Evolutionary conservation across 2,329 filamentous ascomycete species (phyloP).

Genomic region (Aspergillus tanneri): DNA sequence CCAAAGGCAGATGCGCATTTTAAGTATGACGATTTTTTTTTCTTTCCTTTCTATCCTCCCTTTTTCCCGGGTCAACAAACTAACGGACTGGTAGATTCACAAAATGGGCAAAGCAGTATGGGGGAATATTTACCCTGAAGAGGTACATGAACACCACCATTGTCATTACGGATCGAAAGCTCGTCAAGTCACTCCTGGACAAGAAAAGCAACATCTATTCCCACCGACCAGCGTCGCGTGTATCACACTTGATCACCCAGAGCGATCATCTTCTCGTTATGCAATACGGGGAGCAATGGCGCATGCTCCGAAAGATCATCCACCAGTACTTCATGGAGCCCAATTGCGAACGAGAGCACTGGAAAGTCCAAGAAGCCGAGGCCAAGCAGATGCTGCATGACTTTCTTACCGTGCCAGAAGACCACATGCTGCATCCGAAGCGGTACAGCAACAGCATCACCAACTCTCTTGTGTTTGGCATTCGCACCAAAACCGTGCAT

Average conservation of each 20-base stretch:
- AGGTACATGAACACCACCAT: too few relatives aligned
- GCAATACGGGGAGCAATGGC: constrained; percentile 1
- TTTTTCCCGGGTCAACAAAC: too few relatives aligned
- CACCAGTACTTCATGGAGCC: not conserved
- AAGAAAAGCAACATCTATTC: constrained; percentile 53
- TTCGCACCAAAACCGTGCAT: too few relatives aligned
- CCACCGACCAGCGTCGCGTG: constrained; percentile 45
- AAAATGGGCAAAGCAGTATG: too few relatives aligned
- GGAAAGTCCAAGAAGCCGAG: constrained; percentile 42
- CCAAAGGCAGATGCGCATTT: too few relatives aligned
- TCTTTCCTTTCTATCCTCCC: too few relatives aligned
- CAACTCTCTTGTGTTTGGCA: constrained; percentile 53
- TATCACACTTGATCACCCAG: constrained; percentile 50
- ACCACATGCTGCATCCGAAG: constrained; percentile 47
- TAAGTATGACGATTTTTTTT: too few relatives aligned
- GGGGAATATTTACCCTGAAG: too few relatives aligned
- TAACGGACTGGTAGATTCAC: too few relatives aligned
- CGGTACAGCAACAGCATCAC: constrained; percentile 52
- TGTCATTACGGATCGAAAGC: constrained; percentile 47
- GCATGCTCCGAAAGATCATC: not conserved
- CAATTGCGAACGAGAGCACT: not conserved
- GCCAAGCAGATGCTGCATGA: constrained; percentile 54
- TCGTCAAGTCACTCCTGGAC: constrained; percentile 55
- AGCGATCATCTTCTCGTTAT: constrained; percentile 30
- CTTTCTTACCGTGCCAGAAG: constrained; percentile 46